Base-by-base conservation (phyloP, 164 flowering plant species). In the Liriodendron chinense region DNA sequence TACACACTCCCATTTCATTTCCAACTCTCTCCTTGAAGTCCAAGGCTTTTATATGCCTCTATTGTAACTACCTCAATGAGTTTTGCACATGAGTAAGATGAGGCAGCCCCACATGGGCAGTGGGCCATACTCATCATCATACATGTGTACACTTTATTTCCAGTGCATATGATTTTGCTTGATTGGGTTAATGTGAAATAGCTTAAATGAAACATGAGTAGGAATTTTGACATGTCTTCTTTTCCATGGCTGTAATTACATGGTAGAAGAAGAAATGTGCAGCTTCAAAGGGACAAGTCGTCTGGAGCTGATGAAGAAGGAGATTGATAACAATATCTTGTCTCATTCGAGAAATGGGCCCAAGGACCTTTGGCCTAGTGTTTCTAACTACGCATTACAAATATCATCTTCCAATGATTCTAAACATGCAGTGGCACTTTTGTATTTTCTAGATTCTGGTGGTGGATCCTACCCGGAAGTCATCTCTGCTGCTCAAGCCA, bases 401-500 rank as follows among this genome's bases (percentile, higher is more conserved):
- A 75, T 95, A 50, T 81, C 84, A 50, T 85, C 97, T 62, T 75
- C 87, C 1, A 75, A 82, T 0, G 76, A 85, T 75, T 71, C 80
- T 10, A 49, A 83, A 28, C 57, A 73, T 69, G 83, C 89, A 0
- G 78, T 87, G 23, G 90, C 83, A 3, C 83, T 79, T 62, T 82
- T 93, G 61, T 93, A 95, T 80, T 92, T 95, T 77, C 81, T 95
- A 1, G 98, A 95, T 85, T 92, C 97, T 53, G 98, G 98, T 61
- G 98, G 98, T 56, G 98, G 98, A 3, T 87, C 96, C 7, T 95
- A 92, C 65, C 98, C 99, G 10, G 88, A 92, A 82, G 89, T 95
- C 61, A 88, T 95, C 77, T 92, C 97, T 16, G 83, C 64, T 74
- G 86, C 92, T 21, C 99, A 95, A 85, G 89, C 81, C n/a, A 84